Evolutionary conservation across 768 basidiomycete genomes (phyloP).

Genomic region (Phaffia tasmanica): DNA sequence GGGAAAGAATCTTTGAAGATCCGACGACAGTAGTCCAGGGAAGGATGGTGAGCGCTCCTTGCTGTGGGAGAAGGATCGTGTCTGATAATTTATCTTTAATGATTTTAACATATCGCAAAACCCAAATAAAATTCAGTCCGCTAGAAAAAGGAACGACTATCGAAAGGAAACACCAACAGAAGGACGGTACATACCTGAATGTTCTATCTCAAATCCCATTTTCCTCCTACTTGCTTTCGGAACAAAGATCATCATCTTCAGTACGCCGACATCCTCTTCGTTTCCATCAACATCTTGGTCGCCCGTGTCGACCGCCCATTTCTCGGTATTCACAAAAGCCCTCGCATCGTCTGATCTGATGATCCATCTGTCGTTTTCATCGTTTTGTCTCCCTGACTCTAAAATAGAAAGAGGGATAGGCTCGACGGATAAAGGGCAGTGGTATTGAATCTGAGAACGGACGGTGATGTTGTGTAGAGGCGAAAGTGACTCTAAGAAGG

Average conservation of each 20-base stretch:
- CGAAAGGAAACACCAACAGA: background rate
- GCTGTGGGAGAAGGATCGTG: conserved; percentile 84
- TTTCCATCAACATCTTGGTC: background rate
- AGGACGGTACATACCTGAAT: conserved; percentile 38
- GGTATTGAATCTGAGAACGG: conserved; percentile 86
- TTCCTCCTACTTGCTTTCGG: conserved; percentile 62
- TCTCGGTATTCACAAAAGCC: conserved; percentile 88
- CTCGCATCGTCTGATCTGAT: conserved; percentile 73
- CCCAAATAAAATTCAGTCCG: background rate
- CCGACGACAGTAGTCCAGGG: conserved; percentile 43
- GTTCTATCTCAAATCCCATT: conserved; percentile 48
- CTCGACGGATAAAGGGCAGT: conserved; percentile 76
- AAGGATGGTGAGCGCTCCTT: conserved; percentile 75
- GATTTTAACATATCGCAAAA: background rate
- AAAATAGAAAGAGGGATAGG: conserved; percentile 38
- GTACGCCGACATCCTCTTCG: conserved; percentile 49
- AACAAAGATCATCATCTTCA: conserved; percentile 83
- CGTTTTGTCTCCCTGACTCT: conserved; percentile 30
- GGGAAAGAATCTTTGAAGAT: conserved; percentile 10
- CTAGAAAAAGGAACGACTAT: background rate
- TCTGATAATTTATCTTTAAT: conserved; percentile 44
- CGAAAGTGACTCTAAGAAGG: conserved; percentile 51
- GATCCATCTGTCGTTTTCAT: conserved; percentile 42
- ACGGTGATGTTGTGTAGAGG: conserved; percentile 79
- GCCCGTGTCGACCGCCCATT: conserved; percentile 74